Conservation (phyloP, 805 yeast genomes). For the Peterozyma toletana region DNA sequence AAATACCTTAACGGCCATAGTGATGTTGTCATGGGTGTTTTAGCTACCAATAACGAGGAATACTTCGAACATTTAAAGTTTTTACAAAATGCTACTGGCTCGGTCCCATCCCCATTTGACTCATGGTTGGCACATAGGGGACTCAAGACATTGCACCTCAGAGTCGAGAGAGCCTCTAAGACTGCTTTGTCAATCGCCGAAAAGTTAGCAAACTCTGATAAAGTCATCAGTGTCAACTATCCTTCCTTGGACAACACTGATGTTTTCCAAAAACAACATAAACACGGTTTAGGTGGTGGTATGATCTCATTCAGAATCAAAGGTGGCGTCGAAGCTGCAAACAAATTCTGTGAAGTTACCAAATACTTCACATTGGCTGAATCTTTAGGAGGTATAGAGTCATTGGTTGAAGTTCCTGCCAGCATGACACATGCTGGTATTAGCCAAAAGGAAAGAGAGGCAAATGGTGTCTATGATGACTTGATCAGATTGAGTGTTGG, state of each 20-base stretch:
- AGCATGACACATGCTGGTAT: conserved; percentile 91
- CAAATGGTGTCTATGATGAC: conserved; percentile 75
- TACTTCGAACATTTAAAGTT: conserved; percentile 62
- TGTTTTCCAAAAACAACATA: conserved; percentile 68
- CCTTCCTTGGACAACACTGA: conserved; percentile 70
- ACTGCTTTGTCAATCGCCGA: conserved; percentile 68
- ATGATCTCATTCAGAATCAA: conserved; percentile 82
- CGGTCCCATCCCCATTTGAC: conserved; percentile 86
- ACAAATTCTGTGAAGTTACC: conserved; percentile 65
- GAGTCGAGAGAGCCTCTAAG: conserved; percentile 62
- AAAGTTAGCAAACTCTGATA: conserved; percentile 40
- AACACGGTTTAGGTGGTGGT: conserved; percentile 85
- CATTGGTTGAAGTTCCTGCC: conserved; percentile 82
- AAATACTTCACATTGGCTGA: conserved; percentile 81
- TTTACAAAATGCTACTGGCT: conserved; percentile 84
- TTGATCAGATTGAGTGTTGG: conserved; percentile 81
- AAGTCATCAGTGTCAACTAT: conserved; percentile 67
- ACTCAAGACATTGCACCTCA: conserved; percentile 75
- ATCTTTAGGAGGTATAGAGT: conserved; percentile 86
- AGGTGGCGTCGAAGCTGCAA: conserved; percentile 76
- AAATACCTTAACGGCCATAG: conserved; percentile 91
- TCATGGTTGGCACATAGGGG: conserved; percentile 93
- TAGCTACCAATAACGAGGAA: conserved; percentile 58
- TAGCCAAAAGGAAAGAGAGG: conserved; percentile 70
- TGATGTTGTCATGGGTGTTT: conserved; percentile 82